A percentile compares a stretch with the other conserved stretches of the same genome.
These are phyloP conservation scores for Vairimorpha necatrix DNA, from an alignment of 371 early-diverging fungal species.

Conservation along the genomic window DNA sequence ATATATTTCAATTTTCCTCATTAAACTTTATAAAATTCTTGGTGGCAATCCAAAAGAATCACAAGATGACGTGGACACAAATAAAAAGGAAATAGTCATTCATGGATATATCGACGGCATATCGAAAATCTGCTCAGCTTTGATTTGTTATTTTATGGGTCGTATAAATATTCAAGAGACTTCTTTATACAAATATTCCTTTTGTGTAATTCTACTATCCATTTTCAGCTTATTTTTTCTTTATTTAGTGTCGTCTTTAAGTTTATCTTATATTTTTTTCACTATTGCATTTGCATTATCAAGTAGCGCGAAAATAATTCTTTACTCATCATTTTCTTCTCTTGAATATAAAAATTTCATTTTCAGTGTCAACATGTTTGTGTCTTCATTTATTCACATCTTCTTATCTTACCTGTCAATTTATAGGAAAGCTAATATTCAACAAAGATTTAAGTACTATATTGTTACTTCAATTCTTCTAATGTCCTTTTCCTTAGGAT, in stretches of 20 bases:
- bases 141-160: constrained; percentile 17
- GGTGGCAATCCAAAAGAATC: constrained; percentile 5
- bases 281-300: constrained; percentile 20
- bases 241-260: neutral
- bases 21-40: constrained; percentile 29
- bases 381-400: constrained; percentile 49
- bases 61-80: neutral
- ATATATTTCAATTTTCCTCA: constrained; percentile 26
- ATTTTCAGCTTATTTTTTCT: constrained; percentile 11
- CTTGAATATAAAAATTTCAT: constrained; percentile 21
- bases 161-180: neutral
- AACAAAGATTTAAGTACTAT: constrained; percentile 22
- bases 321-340: constrained; percentile 9
- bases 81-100: constrained; percentile 36
- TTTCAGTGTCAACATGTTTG: constrained; percentile 35
- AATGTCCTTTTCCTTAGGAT: neutral
- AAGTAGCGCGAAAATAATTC: neutral
- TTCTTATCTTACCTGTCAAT: constrained; percentile 26
- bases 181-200: neutral
- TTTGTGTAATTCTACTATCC: neutral
- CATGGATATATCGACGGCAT: constrained; percentile 49
- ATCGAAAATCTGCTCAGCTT: constrained; percentile 29
- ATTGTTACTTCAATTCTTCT: neutral
- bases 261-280: constrained; percentile 36
- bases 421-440: constrained; percentile 4